Percentiles rank a stretch among this genome's conserved stretches.
Conservation (phyloP, 805 yeast species). For the Isabelozyma pseudorhagii region DNA sequence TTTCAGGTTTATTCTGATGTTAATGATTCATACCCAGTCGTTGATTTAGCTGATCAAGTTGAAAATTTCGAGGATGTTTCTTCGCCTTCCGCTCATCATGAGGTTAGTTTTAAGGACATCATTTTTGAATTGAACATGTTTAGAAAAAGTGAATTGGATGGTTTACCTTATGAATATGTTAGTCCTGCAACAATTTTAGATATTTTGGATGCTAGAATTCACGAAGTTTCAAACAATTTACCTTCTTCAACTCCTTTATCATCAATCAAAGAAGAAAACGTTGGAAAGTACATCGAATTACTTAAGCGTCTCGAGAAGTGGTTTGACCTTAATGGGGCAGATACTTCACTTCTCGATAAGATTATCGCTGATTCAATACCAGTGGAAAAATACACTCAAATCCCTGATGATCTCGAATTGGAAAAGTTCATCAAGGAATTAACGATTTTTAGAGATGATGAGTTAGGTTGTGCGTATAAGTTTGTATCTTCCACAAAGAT, state of each 20-base stretch:
- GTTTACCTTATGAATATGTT: background rate
- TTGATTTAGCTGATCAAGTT: background rate
- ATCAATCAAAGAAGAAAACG: conserved; percentile 8
- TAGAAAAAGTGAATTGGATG: conserved; percentile 1
- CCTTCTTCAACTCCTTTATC: conserved; percentile 9
- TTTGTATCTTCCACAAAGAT: conserved; percentile 9
- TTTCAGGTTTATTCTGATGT: background rate
- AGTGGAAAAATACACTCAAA: conserved; percentile 7
- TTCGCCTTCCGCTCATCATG: background rate
- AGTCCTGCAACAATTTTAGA: conserved; percentile 4
- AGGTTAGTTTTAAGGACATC: background rate
- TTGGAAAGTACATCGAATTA: conserved; percentile 11
- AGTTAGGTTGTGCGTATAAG: conserved; percentile 3
- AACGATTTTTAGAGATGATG: conserved; percentile 1
- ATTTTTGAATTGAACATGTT: conserved; percentile 1
- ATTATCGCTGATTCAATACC: background rate
- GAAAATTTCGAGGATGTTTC: background rate
- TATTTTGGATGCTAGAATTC: conserved; percentile 11
- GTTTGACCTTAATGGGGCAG: conserved; percentile 55
- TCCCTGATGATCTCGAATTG: conserved; percentile 17
- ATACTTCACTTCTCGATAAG: conserved; percentile 43
- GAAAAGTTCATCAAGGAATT: conserved; percentile 3
- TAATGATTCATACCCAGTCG: background rate
- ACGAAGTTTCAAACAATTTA: conserved; percentile 10
- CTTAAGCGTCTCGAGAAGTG: conserved; percentile 10